These are phyloP conservation scores for Pyrenochaeta sp. DNA, from an alignment of 2,329 filamentous ascomycete species.

Conservation along the genomic window DNA sequence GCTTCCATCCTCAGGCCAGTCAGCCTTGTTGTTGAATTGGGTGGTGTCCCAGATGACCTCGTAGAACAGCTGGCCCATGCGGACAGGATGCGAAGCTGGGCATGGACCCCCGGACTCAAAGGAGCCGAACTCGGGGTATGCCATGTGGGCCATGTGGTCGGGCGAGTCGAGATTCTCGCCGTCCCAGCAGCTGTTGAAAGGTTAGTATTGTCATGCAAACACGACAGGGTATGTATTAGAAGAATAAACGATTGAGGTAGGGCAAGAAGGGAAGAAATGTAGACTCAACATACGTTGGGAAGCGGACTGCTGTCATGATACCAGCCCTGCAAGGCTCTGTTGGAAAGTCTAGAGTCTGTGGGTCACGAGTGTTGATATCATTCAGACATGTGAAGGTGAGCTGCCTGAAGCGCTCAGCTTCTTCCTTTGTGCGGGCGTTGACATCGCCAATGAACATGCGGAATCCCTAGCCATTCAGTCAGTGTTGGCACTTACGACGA, in stretches of 20 bases:
- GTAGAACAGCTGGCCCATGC: conserved; percentile 35
- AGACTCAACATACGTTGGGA: conserved; percentile 31
- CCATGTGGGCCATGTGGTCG: conserved; percentile 45
- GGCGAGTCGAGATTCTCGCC: conserved; percentile 5
- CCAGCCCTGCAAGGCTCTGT: conserved; percentile 48
- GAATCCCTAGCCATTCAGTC: conserved; percentile 33
- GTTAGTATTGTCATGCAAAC: not conserved
- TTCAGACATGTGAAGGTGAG: conserved; percentile 57
- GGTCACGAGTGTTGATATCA: conserved; percentile 48
- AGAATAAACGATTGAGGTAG: not conserved
- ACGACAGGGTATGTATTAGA: not conserved
- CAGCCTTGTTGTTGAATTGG: conserved; percentile 39
- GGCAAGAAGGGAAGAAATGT: not conserved
- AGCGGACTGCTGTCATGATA: conserved; percentile 55
- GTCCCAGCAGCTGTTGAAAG: conserved; percentile 28
- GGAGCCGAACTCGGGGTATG: conserved; percentile 31
- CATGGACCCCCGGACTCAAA: conserved; percentile 57
- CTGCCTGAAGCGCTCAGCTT: conserved; percentile 53
- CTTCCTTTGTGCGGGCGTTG: conserved; percentile 37
- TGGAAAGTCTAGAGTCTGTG: conserved; percentile 53
- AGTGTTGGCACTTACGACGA: conserved; percentile 8
- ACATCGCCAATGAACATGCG: conserved; percentile 40
- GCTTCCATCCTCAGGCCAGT: conserved; percentile 42
- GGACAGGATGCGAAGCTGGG: conserved; percentile 57
- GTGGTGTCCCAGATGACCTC: conserved; percentile 47